Base-by-base conservation (phyloP, 371 early-diverging fungal genomes). In the Zychaea mexicana region DNA sequence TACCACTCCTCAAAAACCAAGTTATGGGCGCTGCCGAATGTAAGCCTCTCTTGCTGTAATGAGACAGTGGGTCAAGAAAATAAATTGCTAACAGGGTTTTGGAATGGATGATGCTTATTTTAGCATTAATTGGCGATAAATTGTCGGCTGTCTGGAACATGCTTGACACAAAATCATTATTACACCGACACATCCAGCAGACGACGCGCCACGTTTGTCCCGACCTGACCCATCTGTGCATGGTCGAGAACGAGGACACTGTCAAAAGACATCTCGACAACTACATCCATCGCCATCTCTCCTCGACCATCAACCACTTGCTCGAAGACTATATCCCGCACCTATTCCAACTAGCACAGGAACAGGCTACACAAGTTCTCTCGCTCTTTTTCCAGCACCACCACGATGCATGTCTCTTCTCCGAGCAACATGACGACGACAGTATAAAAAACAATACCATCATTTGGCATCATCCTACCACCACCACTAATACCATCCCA, bases 41-140 rank as follows among this genome's bases (percentile, higher is more conserved):
- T 73, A 62, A 70, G 24, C n/a, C 4, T 49, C 57, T 57, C 27
- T 53, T 39, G n/a, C 8, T 42, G 19, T 42, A 27, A n/a, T 33
- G n/a, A n/a, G 21, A 52, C 28, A 12, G n/a, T n/a, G n/a, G n/a
- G n/a, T n/a, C n/a, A 46, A 54, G 8, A 2, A 15, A 57, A 7
- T 28, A 19, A 30, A 6, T 52, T 60, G 15, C 21, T 60, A 13
- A 27, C 31, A 42, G 8, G 2, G 22, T 53, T 60, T 38, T 60
- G n/a, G n/a, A n/a, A n/a, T n/a, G n/a, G n/a, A n/a, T n/a, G n/a
- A n/a, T 38, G 7, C 15, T 36, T 36, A 9, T 36, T 22, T 17
- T 57, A 56, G 74, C 76, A 10, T 75, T 61, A 55, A 66, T 75
- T 31, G 72, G 72, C 21, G 76, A 76, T 55, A 69, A 70, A 36